Base-by-base conservation (phyloP, 306 rosid genomes). In the Quercus variabilis region DNA sequence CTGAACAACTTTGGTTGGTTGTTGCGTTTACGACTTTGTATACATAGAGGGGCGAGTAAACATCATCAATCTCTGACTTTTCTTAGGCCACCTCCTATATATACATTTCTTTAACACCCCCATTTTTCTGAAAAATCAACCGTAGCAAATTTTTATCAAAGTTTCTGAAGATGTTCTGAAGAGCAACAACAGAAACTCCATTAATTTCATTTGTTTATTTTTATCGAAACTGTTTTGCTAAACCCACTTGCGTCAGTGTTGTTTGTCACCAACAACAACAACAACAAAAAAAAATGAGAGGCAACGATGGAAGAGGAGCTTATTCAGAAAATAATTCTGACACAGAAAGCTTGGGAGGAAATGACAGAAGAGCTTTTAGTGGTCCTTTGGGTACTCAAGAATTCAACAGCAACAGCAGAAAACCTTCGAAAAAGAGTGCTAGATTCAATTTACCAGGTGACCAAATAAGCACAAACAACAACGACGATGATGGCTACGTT, bases 401-500 rank as follows among this genome's bases (percentile, higher is more conserved):
- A 49, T 19, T 68, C 3, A 19, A 10, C 51, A 35, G 21, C 11
- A 67, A 35, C 25, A 19, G 20, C 23, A 67, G 72, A 49, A 49
- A 49, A 49, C 54, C 54, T 12, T 49, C 54, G 30, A 75, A 7
- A 30, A 78, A 76, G 71, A 78, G 76, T 18, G 63, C 73, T 5
- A 74, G 63, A 7, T 59, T 84, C 69, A 78, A 49, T 20, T 62
- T 69, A 52, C 77, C 84, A 38, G 46, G 46, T 2, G 46, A 38
- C 46, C 46, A 38, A 38, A 33, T 21, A 5, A 68, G 51, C 7
- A 19, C 30, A 76, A 56, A 57, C 12, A 11, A 49, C 23, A 69
- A 62, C 1, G 78, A 33, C 15, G 88, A 82, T 3, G 87, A 88
- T 1, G 64, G 75, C 5, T 86, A 84, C 55, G 92, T 88, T 20